phyloP scores from a whole-genome alignment of 75 land plant genomes.

The Sequoia sempervirens region DNA sequence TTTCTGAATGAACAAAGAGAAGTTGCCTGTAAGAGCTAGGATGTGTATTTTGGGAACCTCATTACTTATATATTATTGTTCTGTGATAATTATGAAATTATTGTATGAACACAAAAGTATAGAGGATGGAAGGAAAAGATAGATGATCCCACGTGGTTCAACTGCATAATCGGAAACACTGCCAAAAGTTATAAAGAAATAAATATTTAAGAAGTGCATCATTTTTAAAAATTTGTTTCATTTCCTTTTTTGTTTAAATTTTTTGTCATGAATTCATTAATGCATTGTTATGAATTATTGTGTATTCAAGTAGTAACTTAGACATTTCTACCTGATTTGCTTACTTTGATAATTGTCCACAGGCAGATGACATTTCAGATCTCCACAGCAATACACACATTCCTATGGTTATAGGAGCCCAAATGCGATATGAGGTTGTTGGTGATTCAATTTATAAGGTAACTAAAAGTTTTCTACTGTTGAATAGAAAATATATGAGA shows the following conservation, averaged over 20 bases:
- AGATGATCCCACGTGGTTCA: too few species aligned
- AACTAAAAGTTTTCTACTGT: background rate
- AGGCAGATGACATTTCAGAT: conserved; percentile 83
- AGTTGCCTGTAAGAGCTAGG: too few species aligned
- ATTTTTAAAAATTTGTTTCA: too few species aligned
- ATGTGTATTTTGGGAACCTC: too few species aligned
- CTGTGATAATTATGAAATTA: too few species aligned
- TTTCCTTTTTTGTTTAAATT: background rate
- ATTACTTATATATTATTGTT: too few species aligned
- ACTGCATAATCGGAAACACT: too few species aligned
- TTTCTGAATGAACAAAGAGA: too few species aligned
- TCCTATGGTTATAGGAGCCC: conserved; percentile 88
- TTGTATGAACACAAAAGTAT: too few species aligned
- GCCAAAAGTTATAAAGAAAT: too few species aligned
- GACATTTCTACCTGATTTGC: background rate
- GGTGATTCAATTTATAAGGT: conserved; percentile 91
- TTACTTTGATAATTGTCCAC: conserved; percentile 12
- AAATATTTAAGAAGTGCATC: too few species aligned
- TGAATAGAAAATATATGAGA: background rate
- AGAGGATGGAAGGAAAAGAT: too few species aligned
- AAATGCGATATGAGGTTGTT: conserved; percentile 84
- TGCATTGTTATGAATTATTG: background rate
- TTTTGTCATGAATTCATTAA: background rate
- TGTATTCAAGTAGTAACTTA: background rate
- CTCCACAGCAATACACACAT: conserved; percentile 96